Base-by-base conservation (phyloP, 192 early-diverging fungal species). In the Cetraspora pellucida region DNA sequence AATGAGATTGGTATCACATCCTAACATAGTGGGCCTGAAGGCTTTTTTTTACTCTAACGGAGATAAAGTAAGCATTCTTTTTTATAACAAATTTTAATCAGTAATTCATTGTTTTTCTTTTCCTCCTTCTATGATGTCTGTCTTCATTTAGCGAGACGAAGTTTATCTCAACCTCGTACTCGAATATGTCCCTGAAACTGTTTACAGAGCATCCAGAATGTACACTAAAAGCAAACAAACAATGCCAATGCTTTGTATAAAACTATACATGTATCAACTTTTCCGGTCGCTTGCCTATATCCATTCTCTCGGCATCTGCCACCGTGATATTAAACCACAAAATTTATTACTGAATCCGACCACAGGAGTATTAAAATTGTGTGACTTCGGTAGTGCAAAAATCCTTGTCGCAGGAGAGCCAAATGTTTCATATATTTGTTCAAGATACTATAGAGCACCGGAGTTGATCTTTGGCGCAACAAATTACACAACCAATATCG, bases 281-380 rank as follows among this genome's bases (percentile, higher is more conserved):
- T 95, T 97, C 90, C 87, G 97, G 77, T 95, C 96, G 79, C 86
- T 99, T 65, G 95, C 96, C 61, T 99, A 97, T 82, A 95, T 95
- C 81, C 97, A 99, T 82, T 90, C 94, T 52, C 85, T 97, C 61
- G 97, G 97, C 28, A 98, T 99, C 78, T 99, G 97, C 86, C 97
- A 99, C 79, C 91, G 97, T 75, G 97, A 99, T 82, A 98, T 99
- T 81, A 99, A 99, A 85, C 97, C 97, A 69, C 97, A 98, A 84
- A 99, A 99, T 82, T 83, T 99, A 82, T 87, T 99, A 66, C 86
- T 99, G 52, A 93, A 98, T 81, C 94, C 94, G 69, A 73, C 87
- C 17, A 92, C 90, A 13, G 96, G 96, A n/a, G 90, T 98, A 70
- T 86, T 99, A 60, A 99, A 98, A 80, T 87, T 99, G 63, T 98